Evolutionary conservation across 805 yeast genomes (phyloP).

Genomic region (Hanseniaspora clermontiae): DNA sequence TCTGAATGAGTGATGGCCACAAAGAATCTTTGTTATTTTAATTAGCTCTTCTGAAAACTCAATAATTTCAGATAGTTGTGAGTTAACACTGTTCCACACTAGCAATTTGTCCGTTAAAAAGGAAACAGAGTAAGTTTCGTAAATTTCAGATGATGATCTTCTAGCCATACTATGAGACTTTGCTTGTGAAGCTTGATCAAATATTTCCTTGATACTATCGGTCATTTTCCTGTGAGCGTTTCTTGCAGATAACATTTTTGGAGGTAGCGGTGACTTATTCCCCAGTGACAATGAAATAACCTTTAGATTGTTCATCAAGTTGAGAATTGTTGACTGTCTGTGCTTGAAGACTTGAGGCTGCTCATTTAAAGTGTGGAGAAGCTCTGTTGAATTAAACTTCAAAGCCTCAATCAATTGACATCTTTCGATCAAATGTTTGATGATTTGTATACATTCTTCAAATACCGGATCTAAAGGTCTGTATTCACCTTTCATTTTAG

Average conservation of each 20-base stretch:
- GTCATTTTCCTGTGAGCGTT: slow-evolving; percentile 37
- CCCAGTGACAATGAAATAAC: slow-evolving; percentile 27
- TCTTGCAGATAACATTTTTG: slow-evolving; percentile 38
- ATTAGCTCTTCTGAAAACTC: slow-evolving; percentile 38
- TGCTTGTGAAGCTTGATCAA: background rate
- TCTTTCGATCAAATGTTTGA: slow-evolving; percentile 37
- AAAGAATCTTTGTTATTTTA: slow-evolving; percentile 31
- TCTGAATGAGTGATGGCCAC: slow-evolving; percentile 39
- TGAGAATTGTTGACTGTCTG: slow-evolving; percentile 23
- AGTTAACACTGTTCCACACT: slow-evolving; percentile 41
- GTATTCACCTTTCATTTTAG: slow-evolving; percentile 37
- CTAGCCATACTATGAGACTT: background rate
- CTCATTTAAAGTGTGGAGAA: slow-evolving; percentile 27
- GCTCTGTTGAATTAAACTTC: slow-evolving; percentile 29
- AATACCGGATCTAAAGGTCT: slow-evolving; percentile 28
- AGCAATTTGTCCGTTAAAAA: slow-evolving; percentile 31
- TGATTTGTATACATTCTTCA: slow-evolving; percentile 34
- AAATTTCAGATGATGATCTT: slow-evolving; percentile 13
- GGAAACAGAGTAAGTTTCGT: slow-evolving; percentile 20
- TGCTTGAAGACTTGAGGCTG: slow-evolving; percentile 9
- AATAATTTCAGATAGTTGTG: slow-evolving; percentile 39
- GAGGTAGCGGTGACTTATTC: slow-evolving; percentile 38
- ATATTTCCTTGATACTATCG: slow-evolving; percentile 30
- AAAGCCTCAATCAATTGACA: slow-evolving; percentile 35
- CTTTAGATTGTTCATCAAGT: slow-evolving; percentile 32